Evolutionary conservation across 2,329 filamentous ascomycete species (phyloP), one percentile per base, ranked within the genome.

Genomic region (Apiospora kogelbergensis): DNA sequence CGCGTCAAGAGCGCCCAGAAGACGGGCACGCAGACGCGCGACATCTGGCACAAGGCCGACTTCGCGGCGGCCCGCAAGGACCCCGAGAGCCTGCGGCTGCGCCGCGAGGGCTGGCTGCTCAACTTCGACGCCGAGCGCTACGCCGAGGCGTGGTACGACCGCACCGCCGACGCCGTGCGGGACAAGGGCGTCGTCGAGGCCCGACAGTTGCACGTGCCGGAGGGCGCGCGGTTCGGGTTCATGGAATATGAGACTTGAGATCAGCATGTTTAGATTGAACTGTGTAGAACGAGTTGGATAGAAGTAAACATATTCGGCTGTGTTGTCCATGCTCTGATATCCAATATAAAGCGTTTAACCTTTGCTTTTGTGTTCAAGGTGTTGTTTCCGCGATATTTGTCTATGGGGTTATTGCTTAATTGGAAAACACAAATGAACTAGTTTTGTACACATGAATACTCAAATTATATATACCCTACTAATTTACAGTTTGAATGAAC

Each of bases 31-130:
- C 78, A 60, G 53, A 83, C 84, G 1, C 77, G 83, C 41, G 82
- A 85, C 71, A 82, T 82, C 75, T 86, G 84, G 84, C 85, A 87
- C 75, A 84, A 83, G 74, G 84, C 84, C 9, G 82, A 85, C 74
- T 86, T 83, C 79, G 78, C 77, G 40, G 80, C 79, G 30, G 82
- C 83, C n/a, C 81, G 80, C 73, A 78, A 81, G 71, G 77, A 84
- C 66, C 83, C 83, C 0, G 77, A 81, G 69, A 79, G 78, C 24
- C 78, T 85, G 71, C 80, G 84, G 67, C 73, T 86, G 65, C 77
- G 81, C 13, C 78, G 83, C 45, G 83, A 86, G 71, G 81, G 80
- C 67, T 86, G 84, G 84, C 77, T 86, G 10, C 77, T 85, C 26
- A 76, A 80, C 46, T 84, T 85, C 71, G 84, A 87, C 72, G 81